phyloP scores from a whole-genome alignment of 768 basidiomycete species.

The Suillus plorans region DNA sequence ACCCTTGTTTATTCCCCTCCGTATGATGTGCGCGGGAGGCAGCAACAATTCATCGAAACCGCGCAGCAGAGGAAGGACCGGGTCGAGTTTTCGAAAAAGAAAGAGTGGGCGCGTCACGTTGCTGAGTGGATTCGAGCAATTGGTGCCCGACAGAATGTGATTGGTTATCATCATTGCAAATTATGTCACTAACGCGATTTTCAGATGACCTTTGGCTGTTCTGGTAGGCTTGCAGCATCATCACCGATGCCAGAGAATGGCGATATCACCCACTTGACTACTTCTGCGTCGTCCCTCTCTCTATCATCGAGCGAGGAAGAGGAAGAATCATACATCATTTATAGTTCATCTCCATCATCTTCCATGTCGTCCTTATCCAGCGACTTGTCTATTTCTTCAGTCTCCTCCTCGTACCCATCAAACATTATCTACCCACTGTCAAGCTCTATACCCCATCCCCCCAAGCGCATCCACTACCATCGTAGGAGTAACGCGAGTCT shows the following conservation, averaged over 20 bases:
- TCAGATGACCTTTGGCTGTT: slow-evolving; percentile 22
- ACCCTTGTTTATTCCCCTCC: slow-evolving; percentile 26
- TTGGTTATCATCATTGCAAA: slow-evolving; percentile 9
- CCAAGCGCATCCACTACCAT: slow-evolving; percentile 25
- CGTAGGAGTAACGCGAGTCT: slow-evolving; percentile 32
- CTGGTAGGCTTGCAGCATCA: slow-evolving; percentile 3
- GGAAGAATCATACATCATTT: slow-evolving; percentile 34
- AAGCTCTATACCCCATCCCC: background rate
- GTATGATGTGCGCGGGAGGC: slow-evolving; percentile 46
- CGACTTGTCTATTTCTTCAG: slow-evolving; percentile 15
- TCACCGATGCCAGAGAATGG: background rate
- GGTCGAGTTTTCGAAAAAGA: slow-evolving; percentile 47
- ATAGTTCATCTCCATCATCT: slow-evolving; percentile 32
- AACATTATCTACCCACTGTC: slow-evolving; percentile 14
- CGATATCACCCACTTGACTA: background rate
- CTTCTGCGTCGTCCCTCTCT: slow-evolving; percentile 17
- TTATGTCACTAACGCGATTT: background rate
- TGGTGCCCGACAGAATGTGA: slow-evolving; percentile 25
- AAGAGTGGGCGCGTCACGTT: slow-evolving; percentile 42
- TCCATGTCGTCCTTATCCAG: slow-evolving; percentile 33
- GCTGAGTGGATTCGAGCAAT: slow-evolving; percentile 37
- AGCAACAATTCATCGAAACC: slow-evolving; percentile 45
- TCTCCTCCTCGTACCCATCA: slow-evolving; percentile 22
- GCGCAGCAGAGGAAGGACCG: slow-evolving; percentile 48
- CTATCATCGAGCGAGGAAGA: slow-evolving; percentile 28